Evolutionary conservation across 2,329 filamentous ascomycete species (phyloP).

Genomic region (Fusarium oxysporum): DNA sequence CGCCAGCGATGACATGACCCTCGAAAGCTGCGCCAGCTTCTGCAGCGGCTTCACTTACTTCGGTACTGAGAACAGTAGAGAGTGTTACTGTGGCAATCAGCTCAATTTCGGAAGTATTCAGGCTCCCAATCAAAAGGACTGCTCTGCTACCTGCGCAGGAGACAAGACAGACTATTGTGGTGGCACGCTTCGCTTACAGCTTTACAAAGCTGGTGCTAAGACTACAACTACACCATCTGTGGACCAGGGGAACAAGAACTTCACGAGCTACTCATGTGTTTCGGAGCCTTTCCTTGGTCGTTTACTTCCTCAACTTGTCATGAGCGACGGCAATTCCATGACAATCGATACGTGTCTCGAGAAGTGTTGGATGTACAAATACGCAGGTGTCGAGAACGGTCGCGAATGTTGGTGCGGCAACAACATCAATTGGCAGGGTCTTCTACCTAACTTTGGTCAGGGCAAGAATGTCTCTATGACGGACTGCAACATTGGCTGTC

Average conservation of each 20-base stretch:
- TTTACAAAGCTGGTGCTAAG: slow-evolving; percentile 47
- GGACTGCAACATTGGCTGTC: slow-evolving; percentile 51
- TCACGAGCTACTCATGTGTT: slow-evolving; percentile 53
- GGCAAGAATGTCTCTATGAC: slow-evolving; percentile 48
- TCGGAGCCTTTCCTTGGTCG: slow-evolving; percentile 50
- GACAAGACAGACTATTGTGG: slow-evolving; percentile 52
- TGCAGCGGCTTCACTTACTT: slow-evolving; percentile 49
- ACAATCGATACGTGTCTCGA: slow-evolving; percentile 50
- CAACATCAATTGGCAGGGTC: slow-evolving; percentile 45
- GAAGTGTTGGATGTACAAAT: slow-evolving; percentile 50
- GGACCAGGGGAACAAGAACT: slow-evolving; percentile 51
- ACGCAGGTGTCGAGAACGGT: slow-evolving; percentile 53
- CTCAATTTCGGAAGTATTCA: slow-evolving; percentile 45
- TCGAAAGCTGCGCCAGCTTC: slow-evolving; percentile 49
- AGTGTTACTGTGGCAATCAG: slow-evolving; percentile 55
- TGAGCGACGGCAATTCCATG: slow-evolving; percentile 49
- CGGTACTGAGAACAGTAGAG: slow-evolving; percentile 51
- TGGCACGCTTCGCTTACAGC: slow-evolving; percentile 47
- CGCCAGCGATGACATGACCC: slow-evolving; percentile 51
- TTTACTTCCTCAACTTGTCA: slow-evolving; percentile 46
- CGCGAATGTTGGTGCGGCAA: slow-evolving; percentile 55
- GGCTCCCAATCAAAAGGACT: slow-evolving; percentile 48
- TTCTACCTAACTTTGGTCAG: slow-evolving; percentile 24
- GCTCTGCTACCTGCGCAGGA: slow-evolving; percentile 50
- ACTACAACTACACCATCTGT: slow-evolving; percentile 39